A percentile compares a stretch with the other conserved stretches of the same genome.
These are phyloP conservation scores for Selenicereus undatus DNA, from an alignment of 148 eudicot species.

Conservation along the genomic window DNA sequence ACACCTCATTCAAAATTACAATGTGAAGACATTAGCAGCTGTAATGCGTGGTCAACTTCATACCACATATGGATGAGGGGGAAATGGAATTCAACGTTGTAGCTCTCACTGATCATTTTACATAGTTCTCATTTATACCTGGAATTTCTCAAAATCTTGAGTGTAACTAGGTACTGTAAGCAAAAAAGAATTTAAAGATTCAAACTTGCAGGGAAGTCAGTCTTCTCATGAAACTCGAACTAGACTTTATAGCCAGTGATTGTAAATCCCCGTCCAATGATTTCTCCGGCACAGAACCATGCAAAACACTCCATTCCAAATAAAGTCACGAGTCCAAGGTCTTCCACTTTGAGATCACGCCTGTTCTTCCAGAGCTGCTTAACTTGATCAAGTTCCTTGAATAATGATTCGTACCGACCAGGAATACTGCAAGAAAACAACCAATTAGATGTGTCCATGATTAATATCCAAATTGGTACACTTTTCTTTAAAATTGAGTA, in stretches of 20 bases:
- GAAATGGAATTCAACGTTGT: neutral
- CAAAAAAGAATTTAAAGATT: constrained; percentile 20
- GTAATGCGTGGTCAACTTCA: neutral
- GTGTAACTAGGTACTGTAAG: constrained; percentile 19
- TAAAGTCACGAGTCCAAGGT: constrained; percentile 51
- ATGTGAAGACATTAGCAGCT: neutral
- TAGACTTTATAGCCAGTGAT: constrained; percentile 57
- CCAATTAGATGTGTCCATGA: neutral
- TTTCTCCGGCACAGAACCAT: constrained; percentile 70
- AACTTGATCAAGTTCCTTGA: constrained; percentile 55
- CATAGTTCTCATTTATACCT: constrained; percentile 23
- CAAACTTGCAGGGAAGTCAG: constrained; percentile 2
- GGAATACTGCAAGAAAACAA: constrained; percentile 41
- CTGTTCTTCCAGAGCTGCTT: constrained; percentile 56
- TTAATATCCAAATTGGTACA: neutral
- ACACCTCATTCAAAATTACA: neutral
- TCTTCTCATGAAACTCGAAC: constrained; percentile 11
- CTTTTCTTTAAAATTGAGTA: neutral
- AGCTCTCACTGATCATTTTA: neutral
- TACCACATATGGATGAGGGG: neutral
- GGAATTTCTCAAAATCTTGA: constrained; percentile 25
- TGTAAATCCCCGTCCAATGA: constrained; percentile 61
- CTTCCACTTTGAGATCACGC: constrained; percentile 51
- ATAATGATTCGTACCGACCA: constrained; percentile 47
- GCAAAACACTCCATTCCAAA: constrained; percentile 70